Evolutionary conservation across 2,329 filamentous ascomycete genomes (phyloP), one percentile per base, ranked within the genome.

Genomic region (Pseudocercospora fijiensis): DNA sequence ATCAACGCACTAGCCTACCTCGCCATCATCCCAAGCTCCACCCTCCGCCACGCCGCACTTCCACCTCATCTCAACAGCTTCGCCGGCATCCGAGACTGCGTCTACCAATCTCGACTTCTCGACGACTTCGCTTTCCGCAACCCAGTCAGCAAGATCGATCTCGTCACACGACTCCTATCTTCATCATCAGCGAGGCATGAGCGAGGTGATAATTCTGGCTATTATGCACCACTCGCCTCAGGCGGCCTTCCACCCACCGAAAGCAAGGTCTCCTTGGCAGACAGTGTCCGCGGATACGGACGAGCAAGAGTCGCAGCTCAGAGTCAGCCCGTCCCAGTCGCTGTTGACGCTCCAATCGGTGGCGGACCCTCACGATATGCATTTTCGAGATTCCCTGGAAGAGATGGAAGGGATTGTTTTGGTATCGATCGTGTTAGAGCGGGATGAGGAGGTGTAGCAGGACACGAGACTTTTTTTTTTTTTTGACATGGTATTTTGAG

Each of bases 11-110:
- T 88, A 13, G 83, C 11, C 80, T 94, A 63, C 74, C 85, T 89
- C 91, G n/a, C 93, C 58, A 85, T 85, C 49, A 85, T 95, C 72
- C 84, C 92, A 3, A 80, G 86, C 24, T 56, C 43, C 37, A 60
- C 57, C 16, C 64, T 66, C 27, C 62, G 64, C 56, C 61, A 61
- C 57, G 76, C 93, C 24, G 94, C 90, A 77, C 81, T 88, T 10
- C 69, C 86, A n/a, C 85, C 47, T 76, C 70, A 57, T 59, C 85
- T 5, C 78, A 85, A 83, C 65, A 91, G 85, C 53, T 82, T 96
- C 18, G 90, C 90, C 1, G 91, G 93, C 74, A 82, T 93, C 22
- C 84, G 96, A 69, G 89, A 87, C 72, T 93, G 94, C 74, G 81
- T 94, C 47, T 87, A 90, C 64, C 88, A 88, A 69, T 88, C 88